These are phyloP conservation scores for Ogataea paradorogensis DNA, from an alignment of 805 yeast genomes.

Conservation along the genomic window DNA sequence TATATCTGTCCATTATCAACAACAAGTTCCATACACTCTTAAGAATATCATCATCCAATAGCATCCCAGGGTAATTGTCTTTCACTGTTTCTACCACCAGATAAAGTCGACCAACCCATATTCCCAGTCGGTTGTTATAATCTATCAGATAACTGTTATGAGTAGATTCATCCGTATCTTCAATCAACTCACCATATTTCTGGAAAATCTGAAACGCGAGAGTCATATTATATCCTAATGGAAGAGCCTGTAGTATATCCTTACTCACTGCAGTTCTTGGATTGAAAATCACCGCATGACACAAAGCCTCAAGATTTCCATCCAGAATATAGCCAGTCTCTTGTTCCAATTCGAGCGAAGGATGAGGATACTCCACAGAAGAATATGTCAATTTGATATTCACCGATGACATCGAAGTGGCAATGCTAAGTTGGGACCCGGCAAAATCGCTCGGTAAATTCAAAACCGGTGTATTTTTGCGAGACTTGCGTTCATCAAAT, in stretches of 20 bases:
- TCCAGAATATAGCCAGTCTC: conserved; percentile 42
- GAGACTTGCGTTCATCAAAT: conserved; percentile 1
- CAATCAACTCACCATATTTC: conserved; percentile 25
- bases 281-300: conserved; percentile 68
- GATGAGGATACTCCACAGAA: conserved; percentile 56
- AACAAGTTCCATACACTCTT: conserved; percentile 56
- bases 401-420: conserved; percentile 9
- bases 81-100: conserved; percentile 54
- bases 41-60: conserved; percentile 60
- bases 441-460: conserved; percentile 10
- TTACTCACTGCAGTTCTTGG: conserved; percentile 36
- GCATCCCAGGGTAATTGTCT: conserved; percentile 63
- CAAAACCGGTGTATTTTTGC: conserved; percentile 6
- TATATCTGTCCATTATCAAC: conserved; percentile 46
- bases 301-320: conserved; percentile 67
- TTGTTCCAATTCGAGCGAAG: conserved; percentile 51
- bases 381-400: conserved; percentile 28
- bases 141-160: conserved; percentile 4
- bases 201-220: conserved; percentile 42
- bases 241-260: conserved; percentile 50
- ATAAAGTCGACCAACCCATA: conserved; percentile 39
- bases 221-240: conserved; percentile 49
- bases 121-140: conserved; percentile 1
- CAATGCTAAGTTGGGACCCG: conserved; percentile 19
- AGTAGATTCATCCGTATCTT: conserved; percentile 1